These are phyloP conservation scores for Mycena latifolia DNA, from an alignment of 768 basidiomycete genomes.

Conservation along the genomic window DNA sequence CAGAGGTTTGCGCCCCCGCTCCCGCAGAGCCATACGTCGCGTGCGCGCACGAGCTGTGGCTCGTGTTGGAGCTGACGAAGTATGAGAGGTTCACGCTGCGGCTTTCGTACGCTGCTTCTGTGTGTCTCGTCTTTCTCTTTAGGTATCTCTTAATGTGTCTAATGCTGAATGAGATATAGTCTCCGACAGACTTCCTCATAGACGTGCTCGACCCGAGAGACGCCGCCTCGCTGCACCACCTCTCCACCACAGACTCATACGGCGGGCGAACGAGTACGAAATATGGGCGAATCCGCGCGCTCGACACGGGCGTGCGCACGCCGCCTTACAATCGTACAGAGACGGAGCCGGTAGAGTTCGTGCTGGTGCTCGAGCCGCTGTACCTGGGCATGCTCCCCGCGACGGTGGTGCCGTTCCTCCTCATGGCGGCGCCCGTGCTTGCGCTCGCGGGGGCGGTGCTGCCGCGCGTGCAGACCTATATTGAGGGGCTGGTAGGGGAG, in stretches of 20 bases:
- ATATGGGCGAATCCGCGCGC: constrained; percentile 34
- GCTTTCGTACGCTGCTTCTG: constrained; percentile 52
- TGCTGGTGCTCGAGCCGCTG: constrained; percentile 29
- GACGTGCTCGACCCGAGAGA: constrained; percentile 44
- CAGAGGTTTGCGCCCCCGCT: constrained; percentile 46
- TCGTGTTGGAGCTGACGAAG: constrained; percentile 44
- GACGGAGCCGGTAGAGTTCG: background rate
- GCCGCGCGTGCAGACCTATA: background rate
- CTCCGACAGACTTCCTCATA: constrained; percentile 55
- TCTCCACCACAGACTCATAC: background rate
- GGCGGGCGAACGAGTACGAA: constrained; percentile 12
- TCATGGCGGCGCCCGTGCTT: constrained; percentile 7
- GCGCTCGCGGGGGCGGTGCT: background rate
- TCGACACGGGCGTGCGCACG: constrained; percentile 32
- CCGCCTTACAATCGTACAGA: background rate
- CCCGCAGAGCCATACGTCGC: too few species aligned
- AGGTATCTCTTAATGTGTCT: background rate
- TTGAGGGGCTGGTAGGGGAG: constrained; percentile 22
- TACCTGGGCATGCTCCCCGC: constrained; percentile 30
- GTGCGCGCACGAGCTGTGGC: constrained; percentile 51
- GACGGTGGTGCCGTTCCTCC: constrained; percentile 20
- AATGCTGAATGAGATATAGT: constrained; percentile 41
- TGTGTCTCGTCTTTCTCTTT: constrained; percentile 37
- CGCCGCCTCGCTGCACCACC: constrained; percentile 16
- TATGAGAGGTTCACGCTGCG: constrained; percentile 48